phyloP scores from a whole-genome alignment of 2,329 filamentous ascomycete species.

The Penicillium concentricum region DNA sequence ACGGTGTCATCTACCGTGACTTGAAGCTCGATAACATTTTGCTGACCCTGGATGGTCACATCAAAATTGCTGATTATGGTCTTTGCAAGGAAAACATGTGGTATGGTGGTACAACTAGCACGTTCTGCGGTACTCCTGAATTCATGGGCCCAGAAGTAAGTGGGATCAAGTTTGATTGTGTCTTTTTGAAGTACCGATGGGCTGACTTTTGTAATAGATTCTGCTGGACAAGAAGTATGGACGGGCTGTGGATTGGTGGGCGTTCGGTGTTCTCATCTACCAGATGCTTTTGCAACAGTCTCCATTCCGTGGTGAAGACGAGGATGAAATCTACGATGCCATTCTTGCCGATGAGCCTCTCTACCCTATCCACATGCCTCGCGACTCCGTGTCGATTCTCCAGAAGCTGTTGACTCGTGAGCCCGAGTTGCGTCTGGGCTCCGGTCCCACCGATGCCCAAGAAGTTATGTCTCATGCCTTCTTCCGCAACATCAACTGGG shows the following conservation, averaged over 20 bases:
- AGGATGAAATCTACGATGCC: slow-evolving; percentile 98
- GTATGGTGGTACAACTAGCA: slow-evolving; percentile 95
- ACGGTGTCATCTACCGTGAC: slow-evolving; percentile 93
- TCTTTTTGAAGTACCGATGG: neutral
- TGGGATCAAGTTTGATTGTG: neutral
- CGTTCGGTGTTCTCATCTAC: slow-evolving; percentile 97
- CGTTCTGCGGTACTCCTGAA: slow-evolving; percentile 98
- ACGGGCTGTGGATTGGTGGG: slow-evolving; percentile 98
- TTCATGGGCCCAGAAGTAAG: slow-evolving; percentile 97
- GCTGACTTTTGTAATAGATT: slow-evolving; percentile 59
- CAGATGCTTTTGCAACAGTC: slow-evolving; percentile 99
- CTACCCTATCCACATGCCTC: slow-evolving; percentile 98
- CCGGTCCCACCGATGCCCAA: slow-evolving; percentile 93
- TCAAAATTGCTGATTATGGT: slow-evolving; percentile 98
- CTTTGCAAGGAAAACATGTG: slow-evolving; percentile 99
- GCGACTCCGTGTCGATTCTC: slow-evolving; percentile 94
- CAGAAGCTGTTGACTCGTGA: slow-evolving; percentile 96
- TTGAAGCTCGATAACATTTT: slow-evolving; percentile 86
- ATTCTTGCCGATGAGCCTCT: slow-evolving; percentile 96
- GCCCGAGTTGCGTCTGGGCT: slow-evolving; percentile 87
- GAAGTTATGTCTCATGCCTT: slow-evolving; percentile 99
- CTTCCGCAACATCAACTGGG: slow-evolving; percentile 97
- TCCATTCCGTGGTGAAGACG: slow-evolving; percentile 96
- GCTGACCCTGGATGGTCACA: slow-evolving; percentile 89
- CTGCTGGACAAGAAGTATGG: slow-evolving; percentile 98